Conservation (phyloP, 441 rosid species). For the Isatis lusitanica region DNA sequence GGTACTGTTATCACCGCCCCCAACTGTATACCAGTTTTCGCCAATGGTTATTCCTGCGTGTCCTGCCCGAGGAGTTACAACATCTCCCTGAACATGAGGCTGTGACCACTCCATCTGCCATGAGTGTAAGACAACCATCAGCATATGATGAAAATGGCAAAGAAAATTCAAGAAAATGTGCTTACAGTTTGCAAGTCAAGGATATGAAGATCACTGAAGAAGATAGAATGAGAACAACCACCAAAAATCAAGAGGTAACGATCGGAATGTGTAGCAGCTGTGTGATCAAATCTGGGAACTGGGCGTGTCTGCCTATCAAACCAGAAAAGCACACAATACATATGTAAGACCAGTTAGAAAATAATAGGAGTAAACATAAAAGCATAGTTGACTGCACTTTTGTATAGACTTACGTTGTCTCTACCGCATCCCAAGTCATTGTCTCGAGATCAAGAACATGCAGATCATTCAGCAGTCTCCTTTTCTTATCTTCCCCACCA, state of each 20-base stretch:
- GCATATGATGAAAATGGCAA: slow-evolving; percentile 14
- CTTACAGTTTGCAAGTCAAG: slow-evolving; percentile 90
- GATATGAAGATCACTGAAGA: slow-evolving; percentile 88
- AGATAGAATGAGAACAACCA: slow-evolving; percentile 92
- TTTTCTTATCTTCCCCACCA: slow-evolving; percentile 88
- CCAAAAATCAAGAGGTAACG: slow-evolving; percentile 89
- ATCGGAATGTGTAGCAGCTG: slow-evolving; percentile 71
- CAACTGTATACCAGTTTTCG: slow-evolving; percentile 86
- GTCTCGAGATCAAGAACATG: slow-evolving; percentile 77
- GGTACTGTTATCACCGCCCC: slow-evolving; percentile 93
- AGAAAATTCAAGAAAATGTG: slow-evolving; percentile 1
- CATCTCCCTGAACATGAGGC: slow-evolving; percentile 80
- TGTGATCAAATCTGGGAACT: slow-evolving; percentile 95
- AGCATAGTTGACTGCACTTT: slow-evolving; percentile 17
- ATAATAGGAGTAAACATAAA: slow-evolving; percentile 7
- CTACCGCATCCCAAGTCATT: slow-evolving; percentile 78
- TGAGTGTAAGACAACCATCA: not conserved
- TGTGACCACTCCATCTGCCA: slow-evolving; percentile 96
- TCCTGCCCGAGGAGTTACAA: slow-evolving; percentile 86
- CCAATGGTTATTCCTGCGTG: slow-evolving; percentile 79
- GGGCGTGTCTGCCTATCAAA: slow-evolving; percentile 89
- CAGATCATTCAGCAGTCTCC: slow-evolving; percentile 82
- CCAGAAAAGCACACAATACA: slow-evolving; percentile 31
- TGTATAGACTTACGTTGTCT: slow-evolving; percentile 59
- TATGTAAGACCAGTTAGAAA: not conserved